Conservation (phyloP, 2,329 filamentous ascomycete species). For the Orbilia blumenaviensis region DNA sequence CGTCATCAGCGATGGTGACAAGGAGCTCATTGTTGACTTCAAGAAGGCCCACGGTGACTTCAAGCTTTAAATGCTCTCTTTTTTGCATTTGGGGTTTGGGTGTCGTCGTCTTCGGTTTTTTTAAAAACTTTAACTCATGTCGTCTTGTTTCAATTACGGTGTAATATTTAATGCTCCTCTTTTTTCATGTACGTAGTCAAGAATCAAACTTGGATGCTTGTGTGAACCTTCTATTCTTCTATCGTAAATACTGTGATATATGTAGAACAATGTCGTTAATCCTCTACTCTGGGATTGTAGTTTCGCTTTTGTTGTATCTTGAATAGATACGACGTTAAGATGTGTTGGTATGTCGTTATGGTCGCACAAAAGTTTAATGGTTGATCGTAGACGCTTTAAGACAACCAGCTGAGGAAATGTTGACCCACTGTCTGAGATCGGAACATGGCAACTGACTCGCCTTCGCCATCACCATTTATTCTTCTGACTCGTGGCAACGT, state of each 20-base stretch:
- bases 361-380: constrained; percentile 32
- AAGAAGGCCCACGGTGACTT: constrained; percentile 83
- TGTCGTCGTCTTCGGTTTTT: constrained; percentile 24
- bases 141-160: constrained; percentile 42
- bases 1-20: constrained; percentile 90
- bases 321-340: background rate
- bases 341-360: constrained; percentile 48
- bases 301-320: background rate
- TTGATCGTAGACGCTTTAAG: constrained; percentile 33
- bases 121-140: constrained; percentile 31
- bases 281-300: too few species aligned
- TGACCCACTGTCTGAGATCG: background rate
- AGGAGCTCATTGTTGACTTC: constrained; percentile 97
- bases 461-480: background rate
- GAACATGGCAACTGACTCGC: background rate
- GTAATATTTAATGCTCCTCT: constrained; percentile 53
- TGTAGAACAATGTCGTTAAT: too few species aligned
- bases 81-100: constrained; percentile 27
- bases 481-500: too few species aligned
- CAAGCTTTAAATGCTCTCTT: constrained; percentile 56
- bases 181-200: constrained; percentile 52
- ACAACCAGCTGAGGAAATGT: background rate
- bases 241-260: background rate
- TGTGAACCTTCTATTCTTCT: constrained; percentile 14
- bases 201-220: constrained; percentile 45